These are phyloP conservation scores for Hortiboletus flavorubellus DNA, from an alignment of 768 basidiomycete species.

Conservation along the genomic window DNA sequence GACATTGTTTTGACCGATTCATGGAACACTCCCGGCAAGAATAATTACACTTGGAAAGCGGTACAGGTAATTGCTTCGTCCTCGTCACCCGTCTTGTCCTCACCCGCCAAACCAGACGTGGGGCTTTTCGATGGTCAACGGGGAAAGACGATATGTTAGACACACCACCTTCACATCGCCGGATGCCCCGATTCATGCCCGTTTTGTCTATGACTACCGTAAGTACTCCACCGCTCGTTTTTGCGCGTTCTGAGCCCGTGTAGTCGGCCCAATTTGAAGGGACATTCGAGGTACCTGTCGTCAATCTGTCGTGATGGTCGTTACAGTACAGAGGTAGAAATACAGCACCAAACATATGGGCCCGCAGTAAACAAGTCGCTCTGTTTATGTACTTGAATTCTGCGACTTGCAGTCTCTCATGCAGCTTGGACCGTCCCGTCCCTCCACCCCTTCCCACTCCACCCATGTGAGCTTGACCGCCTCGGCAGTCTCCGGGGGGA, in stretches of 20 bases:
- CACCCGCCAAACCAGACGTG: conserved; percentile 38
- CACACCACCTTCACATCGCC: conserved; percentile 64
- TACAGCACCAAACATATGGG: background rate
- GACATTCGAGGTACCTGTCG: background rate
- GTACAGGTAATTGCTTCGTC: conserved; percentile 46
- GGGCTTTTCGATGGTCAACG: conserved; percentile 62
- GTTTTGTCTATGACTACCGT: conserved; percentile 69
- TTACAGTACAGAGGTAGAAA: background rate
- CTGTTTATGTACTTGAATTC: conserved; percentile 1
- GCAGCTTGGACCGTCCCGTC: conserved; percentile 3
- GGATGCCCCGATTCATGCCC: conserved; percentile 45
- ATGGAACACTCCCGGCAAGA: conserved; percentile 63
- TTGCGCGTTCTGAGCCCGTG: conserved; percentile 12
- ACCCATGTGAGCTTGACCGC: conserved; percentile 7
- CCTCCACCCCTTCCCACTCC: conserved; percentile 11
- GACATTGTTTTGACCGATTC: conserved; percentile 36
- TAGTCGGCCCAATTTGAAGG: conserved; percentile 19
- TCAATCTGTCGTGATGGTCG: background rate
- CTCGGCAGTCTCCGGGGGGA: conserved; percentile 2
- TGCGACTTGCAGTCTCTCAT: conserved; percentile 1
- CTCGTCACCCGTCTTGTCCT: background rate
- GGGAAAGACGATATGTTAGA: conserved; percentile 57
- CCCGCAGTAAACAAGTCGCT: background rate
- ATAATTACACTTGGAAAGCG: conserved; percentile 54
- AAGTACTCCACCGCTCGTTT: conserved; percentile 24